phyloP scores from a whole-genome alignment of 2,329 filamentous ascomycete genomes.

The Clathrospora elynae region DNA sequence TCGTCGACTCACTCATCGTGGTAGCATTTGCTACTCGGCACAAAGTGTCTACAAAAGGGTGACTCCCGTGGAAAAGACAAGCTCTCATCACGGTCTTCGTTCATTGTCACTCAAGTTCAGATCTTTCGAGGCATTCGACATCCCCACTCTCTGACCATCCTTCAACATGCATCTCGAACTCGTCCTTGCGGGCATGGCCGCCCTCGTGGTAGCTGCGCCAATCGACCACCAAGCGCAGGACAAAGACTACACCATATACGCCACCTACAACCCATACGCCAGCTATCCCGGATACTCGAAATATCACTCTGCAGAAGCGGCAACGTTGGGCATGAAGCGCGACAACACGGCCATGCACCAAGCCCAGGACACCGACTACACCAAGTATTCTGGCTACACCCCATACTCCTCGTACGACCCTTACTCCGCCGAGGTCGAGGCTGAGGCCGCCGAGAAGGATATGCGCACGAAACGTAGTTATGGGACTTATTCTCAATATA shows the following conservation, averaged over 20 bases:
- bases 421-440: constrained; percentile 8
- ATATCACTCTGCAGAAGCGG: too few relatives aligned
- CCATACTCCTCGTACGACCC: constrained; percentile 9
- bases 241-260: constrained; percentile 4
- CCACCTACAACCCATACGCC: neutral
- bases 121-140: neutral
- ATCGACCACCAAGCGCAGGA: constrained; percentile 14
- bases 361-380: constrained; percentile 8
- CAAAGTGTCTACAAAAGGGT: constrained; percentile 14
- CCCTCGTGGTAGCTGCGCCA: constrained; percentile 17
- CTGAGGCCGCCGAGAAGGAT: constrained; percentile 9
- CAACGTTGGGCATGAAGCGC: constrained; percentile 10
- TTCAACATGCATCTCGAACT: constrained; percentile 23
- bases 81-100: neutral
- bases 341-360: neutral
- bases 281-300: too few relatives aligned
- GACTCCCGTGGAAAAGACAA: neutral
- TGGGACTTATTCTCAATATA: neutral
- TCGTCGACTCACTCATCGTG: neutral
- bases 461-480: neutral
- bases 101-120: neutral
- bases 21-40: neutral
- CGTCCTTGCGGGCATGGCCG: constrained; percentile 15
- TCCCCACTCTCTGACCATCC: neutral
- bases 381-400: constrained; percentile 9